These are phyloP conservation scores for Ophiobolus disseminans DNA, from an alignment of 2,329 filamentous ascomycete species.

Conservation along the genomic window DNA sequence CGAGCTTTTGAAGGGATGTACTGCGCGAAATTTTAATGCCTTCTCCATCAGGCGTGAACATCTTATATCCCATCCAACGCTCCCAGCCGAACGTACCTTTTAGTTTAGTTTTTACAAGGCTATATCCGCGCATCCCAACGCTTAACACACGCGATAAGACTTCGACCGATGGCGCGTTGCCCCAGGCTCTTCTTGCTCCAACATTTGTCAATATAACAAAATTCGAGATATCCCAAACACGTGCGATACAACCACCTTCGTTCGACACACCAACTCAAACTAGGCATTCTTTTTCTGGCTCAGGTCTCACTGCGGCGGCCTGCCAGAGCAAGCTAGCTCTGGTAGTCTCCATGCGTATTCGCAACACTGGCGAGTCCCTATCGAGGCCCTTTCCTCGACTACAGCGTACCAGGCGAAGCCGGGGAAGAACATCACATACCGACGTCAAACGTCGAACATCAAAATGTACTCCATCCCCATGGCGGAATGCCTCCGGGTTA, in stretches of 20 bases:
- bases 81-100: conserved; percentile 42
- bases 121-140: conserved; percentile 49
- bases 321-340: conserved; percentile 59
- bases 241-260: conserved; percentile 50
- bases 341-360: conserved; percentile 59
- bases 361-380: conserved; percentile 59
- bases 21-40: conserved; percentile 50
- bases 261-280: conserved; percentile 44
- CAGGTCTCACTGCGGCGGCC: conserved; percentile 54
- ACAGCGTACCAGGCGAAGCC: conserved; percentile 53
- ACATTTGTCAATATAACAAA: conserved; percentile 53
- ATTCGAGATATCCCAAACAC: conserved; percentile 49
- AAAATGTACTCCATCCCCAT: conserved; percentile 51
- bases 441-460: conserved; percentile 52
- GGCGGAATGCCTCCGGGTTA: conserved; percentile 43
- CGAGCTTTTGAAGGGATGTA: conserved; percentile 46
- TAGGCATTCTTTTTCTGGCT: conserved; percentile 50
- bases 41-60: conserved; percentile 44
- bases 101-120: conserved; percentile 41
- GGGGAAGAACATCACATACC: conserved; percentile 51
- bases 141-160: conserved; percentile 50
- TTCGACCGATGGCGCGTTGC: conserved; percentile 46
- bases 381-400: conserved; percentile 57
- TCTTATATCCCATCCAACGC: conserved; percentile 49
- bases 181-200: conserved; percentile 45